Conservation (phyloP, 805 yeast genomes). For the Tetrapisispora arboricola region DNA sequence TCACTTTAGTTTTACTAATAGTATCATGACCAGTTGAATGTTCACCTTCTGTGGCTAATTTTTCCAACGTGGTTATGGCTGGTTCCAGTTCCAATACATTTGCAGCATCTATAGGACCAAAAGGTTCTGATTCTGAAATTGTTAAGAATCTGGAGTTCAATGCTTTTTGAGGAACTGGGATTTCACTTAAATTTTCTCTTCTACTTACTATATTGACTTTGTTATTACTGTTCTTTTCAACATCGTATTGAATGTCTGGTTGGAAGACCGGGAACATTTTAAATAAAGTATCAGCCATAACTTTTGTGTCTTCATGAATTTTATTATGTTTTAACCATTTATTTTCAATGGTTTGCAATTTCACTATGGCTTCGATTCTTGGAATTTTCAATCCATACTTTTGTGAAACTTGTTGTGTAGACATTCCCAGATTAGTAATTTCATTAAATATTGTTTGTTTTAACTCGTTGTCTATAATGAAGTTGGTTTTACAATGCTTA, state of each 20-base stretch:
- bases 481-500: conserved; percentile 55
- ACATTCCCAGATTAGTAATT: conserved; percentile 39
- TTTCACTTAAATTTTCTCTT: conserved; percentile 80
- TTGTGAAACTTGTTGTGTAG: conserved; percentile 66
- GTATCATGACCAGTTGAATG: conserved; percentile 30
- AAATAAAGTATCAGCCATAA: conserved; percentile 53
- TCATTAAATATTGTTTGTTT: conserved; percentile 52
- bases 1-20: conserved; percentile 26
- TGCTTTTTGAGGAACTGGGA: conserved; percentile 81
- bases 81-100: conserved; percentile 71
- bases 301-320: conserved; percentile 45
- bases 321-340: conserved; percentile 44
- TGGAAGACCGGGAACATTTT: conserved; percentile 72
- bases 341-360: conserved; percentile 55
- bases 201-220: background rate
- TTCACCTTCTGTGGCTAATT: conserved; percentile 50
- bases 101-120: conserved; percentile 95
- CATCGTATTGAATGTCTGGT: conserved; percentile 20
- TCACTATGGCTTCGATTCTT: conserved; percentile 80
- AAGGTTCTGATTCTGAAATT: conserved; percentile 89
- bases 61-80: conserved; percentile 69
- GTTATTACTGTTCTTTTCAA: no score
- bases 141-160: conserved; percentile 74
- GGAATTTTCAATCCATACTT: conserved; percentile 72
- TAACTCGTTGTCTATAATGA: conserved; percentile 46